Conservation (phyloP, 2,329 filamentous ascomycete genomes). For the Ophiosphaerella narmari region DNA sequence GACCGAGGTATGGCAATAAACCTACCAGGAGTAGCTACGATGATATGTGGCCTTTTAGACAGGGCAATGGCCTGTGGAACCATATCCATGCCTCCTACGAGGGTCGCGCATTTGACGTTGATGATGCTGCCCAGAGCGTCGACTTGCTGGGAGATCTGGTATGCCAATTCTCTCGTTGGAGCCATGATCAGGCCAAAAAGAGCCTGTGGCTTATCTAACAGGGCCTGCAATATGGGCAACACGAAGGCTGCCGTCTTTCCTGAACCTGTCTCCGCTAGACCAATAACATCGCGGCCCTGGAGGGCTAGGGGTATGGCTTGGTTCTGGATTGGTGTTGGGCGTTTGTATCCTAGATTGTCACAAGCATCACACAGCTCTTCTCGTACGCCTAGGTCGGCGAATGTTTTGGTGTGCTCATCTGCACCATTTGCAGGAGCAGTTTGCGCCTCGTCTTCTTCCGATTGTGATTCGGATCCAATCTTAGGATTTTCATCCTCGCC, state of each 20-base stretch:
- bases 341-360: constrained; percentile 77
- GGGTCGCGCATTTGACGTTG: constrained; percentile 80
- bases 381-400: constrained; percentile 77
- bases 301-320: constrained; percentile 83
- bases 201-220: constrained; percentile 85
- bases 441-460: not conserved
- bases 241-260: constrained; percentile 97
- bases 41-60: constrained; percentile 92
- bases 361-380: constrained; percentile 90
- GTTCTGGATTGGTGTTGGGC: constrained; percentile 85
- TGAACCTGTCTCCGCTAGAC: constrained; percentile 90
- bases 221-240: constrained; percentile 83
- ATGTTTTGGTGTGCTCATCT: constrained; percentile 61
- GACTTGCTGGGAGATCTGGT: constrained; percentile 86
- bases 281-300: constrained; percentile 83
- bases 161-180: constrained; percentile 89
- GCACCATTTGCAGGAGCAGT: not conserved
- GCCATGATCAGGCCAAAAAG: constrained; percentile 89
- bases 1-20: no score
- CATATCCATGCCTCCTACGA: constrained; percentile 96
- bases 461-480: not conserved
- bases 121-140: constrained; percentile 87
- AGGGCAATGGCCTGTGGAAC: constrained; percentile 87
- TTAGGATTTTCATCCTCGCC: constrained; percentile 5
- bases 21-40: constrained; percentile 79